Conservation (phyloP, 495 filamentous ascomycete genomes). For the Aspergillus kassunensis region DNA sequence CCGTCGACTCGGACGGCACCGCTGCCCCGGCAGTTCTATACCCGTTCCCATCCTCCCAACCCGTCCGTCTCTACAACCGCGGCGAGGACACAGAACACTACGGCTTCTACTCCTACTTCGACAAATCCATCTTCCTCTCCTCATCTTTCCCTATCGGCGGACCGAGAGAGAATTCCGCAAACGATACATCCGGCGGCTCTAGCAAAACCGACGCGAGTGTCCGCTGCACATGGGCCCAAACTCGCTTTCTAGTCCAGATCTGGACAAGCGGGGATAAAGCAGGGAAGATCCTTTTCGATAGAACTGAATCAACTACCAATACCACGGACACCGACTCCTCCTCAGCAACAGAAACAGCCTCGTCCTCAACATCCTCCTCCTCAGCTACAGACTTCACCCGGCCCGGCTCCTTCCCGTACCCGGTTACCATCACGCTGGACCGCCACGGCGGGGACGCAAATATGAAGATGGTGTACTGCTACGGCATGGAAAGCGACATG, state of each 20-base stretch:
- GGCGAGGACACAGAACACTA: slow-evolving; percentile 79
- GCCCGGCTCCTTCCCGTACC: slow-evolving; percentile 81
- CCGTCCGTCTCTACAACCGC: slow-evolving; percentile 80
- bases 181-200: slow-evolving; percentile 64
- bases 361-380: slow-evolving; percentile 28
- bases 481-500: slow-evolving; percentile 50
- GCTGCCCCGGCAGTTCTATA: slow-evolving; percentile 65
- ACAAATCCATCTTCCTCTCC: slow-evolving; percentile 78
- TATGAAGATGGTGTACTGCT: slow-evolving; percentile 68
- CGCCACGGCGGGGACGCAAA: slow-evolving; percentile 65
- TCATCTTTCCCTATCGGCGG: slow-evolving; percentile 38
- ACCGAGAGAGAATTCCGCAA: slow-evolving; percentile 23
- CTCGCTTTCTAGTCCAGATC: slow-evolving; percentile 83
- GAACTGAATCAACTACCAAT: slow-evolving; percentile 11
- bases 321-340: slow-evolving; percentile 9
- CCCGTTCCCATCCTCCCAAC: slow-evolving; percentile 67
- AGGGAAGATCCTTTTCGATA: slow-evolving; percentile 42
- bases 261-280: slow-evolving; percentile 61
- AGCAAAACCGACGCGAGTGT: slow-evolving; percentile 55
- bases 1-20: slow-evolving; percentile 60
- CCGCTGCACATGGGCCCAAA: slow-evolving; percentile 76
- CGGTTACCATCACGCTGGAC: slow-evolving; percentile 75
- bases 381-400: slow-evolving; percentile 52
- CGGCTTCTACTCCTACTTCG: slow-evolving; percentile 89
- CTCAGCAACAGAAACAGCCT: slow-evolving; percentile 21